phyloP scores from a whole-genome alignment of 2,329 filamentous ascomycete genomes.

The Chaetomium olivaceum region DNA sequence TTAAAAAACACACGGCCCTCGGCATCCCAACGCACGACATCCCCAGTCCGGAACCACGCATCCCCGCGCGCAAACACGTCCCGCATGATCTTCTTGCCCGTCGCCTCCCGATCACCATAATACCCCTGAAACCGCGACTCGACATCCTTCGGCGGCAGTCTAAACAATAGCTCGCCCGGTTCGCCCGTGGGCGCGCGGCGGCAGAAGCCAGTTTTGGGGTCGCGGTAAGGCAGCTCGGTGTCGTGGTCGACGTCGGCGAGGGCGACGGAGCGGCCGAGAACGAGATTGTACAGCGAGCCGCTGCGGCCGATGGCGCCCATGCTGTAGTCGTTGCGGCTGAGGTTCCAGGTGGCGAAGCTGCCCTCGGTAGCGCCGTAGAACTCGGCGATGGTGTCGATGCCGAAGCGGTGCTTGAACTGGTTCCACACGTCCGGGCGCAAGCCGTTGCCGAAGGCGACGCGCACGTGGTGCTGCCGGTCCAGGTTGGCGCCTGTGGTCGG shows the following conservation, averaged over 20 bases:
- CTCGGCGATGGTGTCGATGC: conserved; percentile 70
- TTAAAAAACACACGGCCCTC: conserved; percentile 78
- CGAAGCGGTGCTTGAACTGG: conserved; percentile 77
- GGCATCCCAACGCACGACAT: conserved; percentile 69
- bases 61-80: conserved; percentile 75
- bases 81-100: conserved; percentile 70
- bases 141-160: conserved; percentile 66
- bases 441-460: conserved; percentile 79
- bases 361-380: conserved; percentile 82
- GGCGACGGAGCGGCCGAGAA: conserved; percentile 53
- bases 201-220: conserved; percentile 70
- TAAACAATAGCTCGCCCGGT: conserved; percentile 73
- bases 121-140: conserved; percentile 76
- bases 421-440: conserved; percentile 85
- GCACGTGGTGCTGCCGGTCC: conserved; percentile 73
- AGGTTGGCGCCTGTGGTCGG: conserved; percentile 64
- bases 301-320: conserved; percentile 77
- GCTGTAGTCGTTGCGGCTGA: conserved; percentile 69
- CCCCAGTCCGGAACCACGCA: conserved; percentile 81
- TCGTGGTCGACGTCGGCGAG: conserved; percentile 72
- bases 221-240: conserved; percentile 66
- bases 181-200: conserved; percentile 57
- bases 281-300: conserved; percentile 59
- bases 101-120: conserved; percentile 71
- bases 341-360: conserved; percentile 68